Percentiles rank a stretch among this genome's conserved stretches.
These are phyloP conservation scores for Lachancea sp. DNA, from an alignment of 805 yeast genomes.

Conservation along the genomic window DNA sequence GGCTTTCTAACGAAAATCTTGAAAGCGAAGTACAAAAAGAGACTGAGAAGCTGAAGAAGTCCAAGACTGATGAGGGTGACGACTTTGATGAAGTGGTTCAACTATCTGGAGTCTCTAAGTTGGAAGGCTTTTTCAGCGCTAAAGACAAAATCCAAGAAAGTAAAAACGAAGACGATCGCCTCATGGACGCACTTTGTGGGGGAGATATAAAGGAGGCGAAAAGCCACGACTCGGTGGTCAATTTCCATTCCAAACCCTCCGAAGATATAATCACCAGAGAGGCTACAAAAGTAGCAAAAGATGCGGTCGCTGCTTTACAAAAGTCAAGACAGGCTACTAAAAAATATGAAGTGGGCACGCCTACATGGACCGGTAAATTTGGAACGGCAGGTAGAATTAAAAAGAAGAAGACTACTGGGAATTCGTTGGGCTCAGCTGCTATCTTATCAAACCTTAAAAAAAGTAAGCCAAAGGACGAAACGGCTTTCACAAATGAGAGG, in stretches of 20 bases:
- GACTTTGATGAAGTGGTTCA: slow-evolving; percentile 60
- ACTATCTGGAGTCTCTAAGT: slow-evolving; percentile 64
- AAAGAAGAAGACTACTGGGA: slow-evolving; percentile 10
- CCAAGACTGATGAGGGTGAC: slow-evolving; percentile 44
- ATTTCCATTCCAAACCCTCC: slow-evolving; percentile 35
- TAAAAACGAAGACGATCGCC: slow-evolving; percentile 49
- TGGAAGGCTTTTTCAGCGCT: slow-evolving; percentile 57
- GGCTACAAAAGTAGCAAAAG: slow-evolving; percentile 51
- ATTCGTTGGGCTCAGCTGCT: slow-evolving; percentile 17
- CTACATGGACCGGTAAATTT: slow-evolving; percentile 94
- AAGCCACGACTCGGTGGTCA: slow-evolving; percentile 72
- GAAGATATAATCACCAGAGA: slow-evolving; percentile 44
- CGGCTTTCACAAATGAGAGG: not conserved
- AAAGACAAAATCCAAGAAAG: slow-evolving; percentile 36
- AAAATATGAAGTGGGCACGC: slow-evolving; percentile 58
- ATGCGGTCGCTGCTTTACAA: slow-evolving; percentile 50
- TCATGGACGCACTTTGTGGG: slow-evolving; percentile 69
- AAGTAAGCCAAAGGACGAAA: not conserved
- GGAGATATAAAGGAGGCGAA: slow-evolving; percentile 68
- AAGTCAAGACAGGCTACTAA: slow-evolving; percentile 44
- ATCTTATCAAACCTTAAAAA: slow-evolving; percentile 23
- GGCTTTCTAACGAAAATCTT: slow-evolving; percentile 30
- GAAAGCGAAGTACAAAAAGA: slow-evolving; percentile 55
- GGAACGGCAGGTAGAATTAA: slow-evolving; percentile 70
- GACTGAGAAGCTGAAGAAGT: slow-evolving; percentile 36